Conservation (phyloP, 1,284 basidiomycete genomes). For the Naganishia cerealis region DNA sequence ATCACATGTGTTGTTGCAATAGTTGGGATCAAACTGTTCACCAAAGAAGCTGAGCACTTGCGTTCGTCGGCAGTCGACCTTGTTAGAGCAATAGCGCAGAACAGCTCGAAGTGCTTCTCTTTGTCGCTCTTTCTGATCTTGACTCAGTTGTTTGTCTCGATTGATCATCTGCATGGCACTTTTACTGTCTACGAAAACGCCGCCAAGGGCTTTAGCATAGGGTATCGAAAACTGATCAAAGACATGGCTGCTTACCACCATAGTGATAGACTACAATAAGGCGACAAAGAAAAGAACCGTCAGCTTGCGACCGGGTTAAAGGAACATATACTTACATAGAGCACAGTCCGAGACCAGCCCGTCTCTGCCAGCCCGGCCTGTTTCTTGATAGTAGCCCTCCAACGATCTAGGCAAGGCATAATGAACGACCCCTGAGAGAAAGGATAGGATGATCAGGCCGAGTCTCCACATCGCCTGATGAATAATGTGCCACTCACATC, state of each 20-base stretch:
- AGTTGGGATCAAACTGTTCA: constrained; percentile 49
- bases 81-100: constrained; percentile 74
- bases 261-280: constrained; percentile 60
- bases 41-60: constrained; percentile 66
- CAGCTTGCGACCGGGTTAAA: constrained; percentile 42
- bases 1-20: constrained; percentile 52
- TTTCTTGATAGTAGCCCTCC: constrained; percentile 80
- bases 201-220: neutral
- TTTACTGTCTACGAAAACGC: constrained; percentile 56
- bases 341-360: constrained; percentile 66
- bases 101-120: constrained; percentile 63
- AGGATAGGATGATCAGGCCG: constrained; percentile 31
- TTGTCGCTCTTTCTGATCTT: constrained; percentile 63
- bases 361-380: constrained; percentile 78
- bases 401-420: constrained; percentile 68
- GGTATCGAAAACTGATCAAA: neutral
- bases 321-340: constrained; percentile 53
- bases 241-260: constrained; percentile 37
- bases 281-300: neutral
- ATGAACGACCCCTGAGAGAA: constrained; percentile 69
- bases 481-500: constrained; percentile 52
- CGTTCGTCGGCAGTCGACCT: constrained; percentile 79
- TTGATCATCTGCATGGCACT: constrained; percentile 61
- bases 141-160: constrained; percentile 56
- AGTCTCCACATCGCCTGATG: constrained; percentile 26